A percentile compares a stretch with the other conserved stretches of the same genome.
phyloP scores from a whole-genome alignment of 192 early-diverging fungal genomes.

The Glomus cerebriforme region DNA sequence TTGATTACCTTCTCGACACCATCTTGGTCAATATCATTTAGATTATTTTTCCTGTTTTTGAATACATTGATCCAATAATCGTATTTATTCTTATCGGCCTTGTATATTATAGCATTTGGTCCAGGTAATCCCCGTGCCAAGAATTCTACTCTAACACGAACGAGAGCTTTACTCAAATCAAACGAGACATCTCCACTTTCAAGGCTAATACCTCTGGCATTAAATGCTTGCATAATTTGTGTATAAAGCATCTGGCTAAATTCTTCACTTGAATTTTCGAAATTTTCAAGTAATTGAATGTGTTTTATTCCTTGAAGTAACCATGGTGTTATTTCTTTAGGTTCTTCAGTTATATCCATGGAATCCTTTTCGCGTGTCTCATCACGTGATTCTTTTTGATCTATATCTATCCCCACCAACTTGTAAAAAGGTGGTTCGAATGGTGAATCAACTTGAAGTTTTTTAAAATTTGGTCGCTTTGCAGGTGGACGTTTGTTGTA shows the following conservation, averaged over 20 bases:
- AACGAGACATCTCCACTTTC: not conserved
- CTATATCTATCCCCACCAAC: constrained; percentile 39
- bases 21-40: constrained; percentile 33
- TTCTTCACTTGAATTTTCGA: constrained; percentile 12
- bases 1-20: not conserved
- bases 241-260: not conserved
- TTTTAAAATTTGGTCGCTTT: constrained; percentile 82
- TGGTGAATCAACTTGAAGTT: constrained; percentile 65
- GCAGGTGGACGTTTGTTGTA: constrained; percentile 74
- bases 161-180: constrained; percentile 39
- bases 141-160: constrained; percentile 56
- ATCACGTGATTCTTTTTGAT: not conserved
- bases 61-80: constrained; percentile 40
- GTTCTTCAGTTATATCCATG: not conserved
- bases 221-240: not conserved
- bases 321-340: constrained; percentile 32
- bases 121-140: constrained; percentile 51
- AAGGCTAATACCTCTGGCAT: not conserved
- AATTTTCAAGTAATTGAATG: constrained; percentile 25
- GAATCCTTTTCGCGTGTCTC: not conserved
- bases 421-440: constrained; percentile 70
- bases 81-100: constrained; percentile 47
- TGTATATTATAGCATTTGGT: constrained; percentile 59
- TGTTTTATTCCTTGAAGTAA: constrained; percentile 37
- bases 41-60: constrained; percentile 36